Conservation (phyloP, 2,329 filamentous ascomycete genomes). For the Hypoxylon sp. region DNA sequence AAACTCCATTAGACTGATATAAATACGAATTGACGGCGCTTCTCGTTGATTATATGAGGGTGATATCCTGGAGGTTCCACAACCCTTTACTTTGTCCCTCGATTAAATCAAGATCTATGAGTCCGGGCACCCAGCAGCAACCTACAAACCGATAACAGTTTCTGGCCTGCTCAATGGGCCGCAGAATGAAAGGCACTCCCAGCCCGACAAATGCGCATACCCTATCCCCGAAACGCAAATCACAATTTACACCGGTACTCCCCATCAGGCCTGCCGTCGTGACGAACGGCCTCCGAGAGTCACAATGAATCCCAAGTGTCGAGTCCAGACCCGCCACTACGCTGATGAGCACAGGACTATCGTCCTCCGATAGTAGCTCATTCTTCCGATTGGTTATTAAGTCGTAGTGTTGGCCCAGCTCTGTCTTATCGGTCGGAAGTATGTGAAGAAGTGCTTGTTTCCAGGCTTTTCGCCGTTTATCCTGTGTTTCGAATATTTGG, state of each 20-base stretch:
- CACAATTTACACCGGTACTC: slow-evolving; percentile 27
- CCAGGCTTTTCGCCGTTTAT: slow-evolving; percentile 24
- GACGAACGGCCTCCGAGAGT: slow-evolving; percentile 24
- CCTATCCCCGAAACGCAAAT: slow-evolving; percentile 18
- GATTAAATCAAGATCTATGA: slow-evolving; percentile 18
- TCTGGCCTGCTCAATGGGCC: slow-evolving; percentile 11
- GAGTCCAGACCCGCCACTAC: slow-evolving; percentile 13
- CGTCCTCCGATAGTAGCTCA: background rate
- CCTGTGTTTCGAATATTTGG: slow-evolving; percentile 10
- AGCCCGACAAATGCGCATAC: slow-evolving; percentile 20
- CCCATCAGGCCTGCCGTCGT: slow-evolving; percentile 27
- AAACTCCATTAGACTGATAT: background rate
- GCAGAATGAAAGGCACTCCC: slow-evolving; percentile 25
- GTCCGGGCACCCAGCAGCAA: slow-evolving; percentile 28
- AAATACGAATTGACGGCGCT: background rate
- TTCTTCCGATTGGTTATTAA: slow-evolving; percentile 16
- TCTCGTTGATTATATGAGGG: slow-evolving; percentile 11
- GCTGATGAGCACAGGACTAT: slow-evolving; percentile 7
- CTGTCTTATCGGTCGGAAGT: slow-evolving; percentile 12
- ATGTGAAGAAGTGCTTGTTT: slow-evolving; percentile 25
- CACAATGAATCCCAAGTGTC: slow-evolving; percentile 16
- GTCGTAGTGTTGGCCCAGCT: slow-evolving; percentile 28
- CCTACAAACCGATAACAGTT: slow-evolving; percentile 17
- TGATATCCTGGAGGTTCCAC: slow-evolving; percentile 24
- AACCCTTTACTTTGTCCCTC: slow-evolving; percentile 11